phyloP scores from a whole-genome alignment of 75 land plant genomes.

The Sequoiadendron giganteum region DNA sequence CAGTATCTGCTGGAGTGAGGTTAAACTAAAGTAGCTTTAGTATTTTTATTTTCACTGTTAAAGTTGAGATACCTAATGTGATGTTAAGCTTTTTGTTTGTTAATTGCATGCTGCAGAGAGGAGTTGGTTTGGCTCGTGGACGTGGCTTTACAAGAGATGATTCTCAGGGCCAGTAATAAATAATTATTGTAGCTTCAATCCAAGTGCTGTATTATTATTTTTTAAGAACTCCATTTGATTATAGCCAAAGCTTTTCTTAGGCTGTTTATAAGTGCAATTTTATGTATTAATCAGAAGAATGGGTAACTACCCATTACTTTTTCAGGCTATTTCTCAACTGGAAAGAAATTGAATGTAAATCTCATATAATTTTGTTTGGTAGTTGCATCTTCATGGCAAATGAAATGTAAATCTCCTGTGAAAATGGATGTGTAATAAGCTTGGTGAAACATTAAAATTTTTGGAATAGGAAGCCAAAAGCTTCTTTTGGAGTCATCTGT shows the following conservation, averaged over 20 bases:
- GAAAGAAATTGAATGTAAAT: background rate
- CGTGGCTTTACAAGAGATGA: conserved; percentile 8
- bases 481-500: background rate
- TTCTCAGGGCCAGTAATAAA: conserved; percentile 2
- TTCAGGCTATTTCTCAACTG: background rate
- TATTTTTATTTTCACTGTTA: background rate
- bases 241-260: background rate
- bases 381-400: background rate
- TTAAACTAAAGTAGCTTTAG: background rate
- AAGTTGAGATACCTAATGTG: background rate
- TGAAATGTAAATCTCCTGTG: background rate
- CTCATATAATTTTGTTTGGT: background rate
- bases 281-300: background rate
- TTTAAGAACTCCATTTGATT: background rate
- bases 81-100: background rate
- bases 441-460: background rate
- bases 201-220: background rate
- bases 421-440: no score
- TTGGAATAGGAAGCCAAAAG: background rate
- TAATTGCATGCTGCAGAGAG: conserved; percentile 1
- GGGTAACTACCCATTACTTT: background rate
- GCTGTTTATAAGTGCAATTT: background rate
- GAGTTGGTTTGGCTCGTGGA: conserved; percentile 6
- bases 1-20: background rate
- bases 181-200: background rate